Percentiles rank a stretch among this genome's conserved stretches.
These are phyloP conservation scores for Colletotrichum liaoningense DNA, from an alignment of 2,329 filamentous ascomycete species.

Conservation along the genomic window DNA sequence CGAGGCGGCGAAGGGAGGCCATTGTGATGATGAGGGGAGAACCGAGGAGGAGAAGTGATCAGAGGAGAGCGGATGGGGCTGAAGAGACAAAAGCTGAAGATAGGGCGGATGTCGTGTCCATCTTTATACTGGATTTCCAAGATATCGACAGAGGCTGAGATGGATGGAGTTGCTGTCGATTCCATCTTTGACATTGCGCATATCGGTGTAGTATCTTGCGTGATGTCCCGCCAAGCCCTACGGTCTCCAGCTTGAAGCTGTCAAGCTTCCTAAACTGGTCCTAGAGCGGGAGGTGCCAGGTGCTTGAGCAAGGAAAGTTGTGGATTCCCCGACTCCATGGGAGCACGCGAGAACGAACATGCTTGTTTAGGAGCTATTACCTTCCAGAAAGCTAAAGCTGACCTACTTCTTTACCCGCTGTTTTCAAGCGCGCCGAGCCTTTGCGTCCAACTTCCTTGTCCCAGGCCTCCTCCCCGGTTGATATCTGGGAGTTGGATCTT, in stretches of 20 bases:
- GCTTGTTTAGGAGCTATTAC: neutral
- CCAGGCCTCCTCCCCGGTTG: neutral
- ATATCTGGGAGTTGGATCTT: slow-evolving; percentile 7
- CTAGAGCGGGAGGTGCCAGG: slow-evolving; percentile 5
- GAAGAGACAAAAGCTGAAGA: neutral
- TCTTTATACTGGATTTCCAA: slow-evolving; percentile 23
- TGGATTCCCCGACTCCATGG: neutral
- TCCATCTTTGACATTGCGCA: slow-evolving; percentile 3
- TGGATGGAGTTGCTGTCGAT: neutral
- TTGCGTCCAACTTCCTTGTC: neutral
- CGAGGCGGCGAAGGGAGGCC: slow-evolving; percentile 45
- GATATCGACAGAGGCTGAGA: neutral
- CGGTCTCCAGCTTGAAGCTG: slow-evolving; percentile 10
- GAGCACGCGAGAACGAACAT: slow-evolving; percentile 2
- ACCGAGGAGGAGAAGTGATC: neutral
- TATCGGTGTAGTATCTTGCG: slow-evolving; percentile 31
- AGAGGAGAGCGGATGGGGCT: slow-evolving; percentile 13
- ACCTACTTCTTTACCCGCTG: neutral
- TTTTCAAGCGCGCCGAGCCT: neutral
- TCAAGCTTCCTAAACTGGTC: slow-evolving; percentile 33
- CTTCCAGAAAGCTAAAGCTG: neutral
- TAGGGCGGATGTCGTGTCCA: neutral
- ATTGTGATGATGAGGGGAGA: slow-evolving; percentile 36
- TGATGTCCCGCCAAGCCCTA: slow-evolving; percentile 28
- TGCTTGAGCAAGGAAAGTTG: slow-evolving; percentile 15